Conservation (phyloP, 2,329 filamentous ascomycete genomes). For the Chrysoporthe cubensis region DNA sequence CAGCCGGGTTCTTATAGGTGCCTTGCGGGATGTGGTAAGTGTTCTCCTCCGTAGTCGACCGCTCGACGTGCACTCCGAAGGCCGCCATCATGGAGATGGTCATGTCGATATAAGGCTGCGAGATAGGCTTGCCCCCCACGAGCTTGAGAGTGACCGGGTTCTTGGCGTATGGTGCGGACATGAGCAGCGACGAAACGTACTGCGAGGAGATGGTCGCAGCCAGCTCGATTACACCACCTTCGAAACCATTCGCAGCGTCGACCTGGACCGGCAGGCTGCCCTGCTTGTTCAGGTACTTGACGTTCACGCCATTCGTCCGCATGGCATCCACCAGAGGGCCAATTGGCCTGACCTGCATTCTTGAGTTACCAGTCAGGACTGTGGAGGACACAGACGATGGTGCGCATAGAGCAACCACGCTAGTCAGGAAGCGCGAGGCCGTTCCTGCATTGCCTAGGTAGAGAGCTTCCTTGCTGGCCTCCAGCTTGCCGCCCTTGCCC, state of each 20-base stretch:
- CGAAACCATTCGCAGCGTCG: slow-evolving; percentile 79
- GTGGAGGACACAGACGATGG: slow-evolving; percentile 69
- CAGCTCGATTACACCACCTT: slow-evolving; percentile 85
- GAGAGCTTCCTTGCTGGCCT: slow-evolving; percentile 74
- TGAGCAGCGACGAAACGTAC: slow-evolving; percentile 94
- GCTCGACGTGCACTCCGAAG: slow-evolving; percentile 82
- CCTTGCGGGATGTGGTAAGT: slow-evolving; percentile 93
- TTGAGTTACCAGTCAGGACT: slow-evolving; percentile 86
- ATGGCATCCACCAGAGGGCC: slow-evolving; percentile 91
- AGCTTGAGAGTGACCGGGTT: slow-evolving; percentile 87
- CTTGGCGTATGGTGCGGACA: slow-evolving; percentile 97
- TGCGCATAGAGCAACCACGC: slow-evolving; percentile 82
- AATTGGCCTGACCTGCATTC: slow-evolving; percentile 96
- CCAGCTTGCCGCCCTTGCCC: slow-evolving; percentile 85
- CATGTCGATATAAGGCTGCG: slow-evolving; percentile 98
- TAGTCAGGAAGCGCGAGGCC: slow-evolving; percentile 92
- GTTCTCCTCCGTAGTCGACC: slow-evolving; percentile 77
- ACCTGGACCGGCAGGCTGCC: slow-evolving; percentile 85
- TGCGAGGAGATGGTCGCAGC: slow-evolving; percentile 98
- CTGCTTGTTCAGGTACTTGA: slow-evolving; percentile 83
- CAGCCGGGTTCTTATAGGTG: slow-evolving; percentile 77
- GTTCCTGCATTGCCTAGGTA: slow-evolving; percentile 98
- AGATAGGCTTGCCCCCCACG: slow-evolving; percentile 96
- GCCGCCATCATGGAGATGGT: slow-evolving; percentile 96
- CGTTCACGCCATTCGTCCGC: slow-evolving; percentile 80